phyloP scores from a whole-genome alignment of 2,329 filamentous ascomycete species.

The Trichoderma koningii region DNA sequence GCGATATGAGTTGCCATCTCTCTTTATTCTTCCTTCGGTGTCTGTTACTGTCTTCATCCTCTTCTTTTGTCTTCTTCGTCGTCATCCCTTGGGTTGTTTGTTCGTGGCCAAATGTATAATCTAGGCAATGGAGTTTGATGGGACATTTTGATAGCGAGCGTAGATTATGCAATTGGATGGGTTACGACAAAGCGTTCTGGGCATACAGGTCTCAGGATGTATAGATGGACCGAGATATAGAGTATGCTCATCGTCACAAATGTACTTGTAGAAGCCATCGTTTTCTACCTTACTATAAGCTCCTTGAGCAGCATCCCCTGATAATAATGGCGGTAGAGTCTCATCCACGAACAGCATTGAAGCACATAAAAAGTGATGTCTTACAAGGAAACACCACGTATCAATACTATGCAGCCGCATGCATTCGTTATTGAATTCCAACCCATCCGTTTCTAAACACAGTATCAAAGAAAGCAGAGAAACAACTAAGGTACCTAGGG shows the following conservation, averaged over 20 bases:
- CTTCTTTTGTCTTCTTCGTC: neutral
- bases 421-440: no score
- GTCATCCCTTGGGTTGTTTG: neutral
- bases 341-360: no score
- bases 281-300: no score
- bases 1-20: slow-evolving; percentile 44
- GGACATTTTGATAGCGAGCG: neutral
- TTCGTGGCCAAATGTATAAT: neutral
- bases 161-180: neutral
- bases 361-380: no score
- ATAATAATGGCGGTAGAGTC: no score
- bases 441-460: no score
- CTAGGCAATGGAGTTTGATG: neutral
- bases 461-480: no score
- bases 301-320: no score
- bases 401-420: no score
- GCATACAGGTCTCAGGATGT: neutral
- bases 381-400: no score
- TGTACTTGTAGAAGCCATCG: no score
- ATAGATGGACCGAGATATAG: neutral
- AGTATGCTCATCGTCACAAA: neutral
- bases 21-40: neutral
- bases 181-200: neutral
- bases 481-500: no score
- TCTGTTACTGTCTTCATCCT: neutral